Evolutionary conservation across 1,284 basidiomycete genomes (phyloP).

Genomic region (Ceratobasidium sp.): DNA sequence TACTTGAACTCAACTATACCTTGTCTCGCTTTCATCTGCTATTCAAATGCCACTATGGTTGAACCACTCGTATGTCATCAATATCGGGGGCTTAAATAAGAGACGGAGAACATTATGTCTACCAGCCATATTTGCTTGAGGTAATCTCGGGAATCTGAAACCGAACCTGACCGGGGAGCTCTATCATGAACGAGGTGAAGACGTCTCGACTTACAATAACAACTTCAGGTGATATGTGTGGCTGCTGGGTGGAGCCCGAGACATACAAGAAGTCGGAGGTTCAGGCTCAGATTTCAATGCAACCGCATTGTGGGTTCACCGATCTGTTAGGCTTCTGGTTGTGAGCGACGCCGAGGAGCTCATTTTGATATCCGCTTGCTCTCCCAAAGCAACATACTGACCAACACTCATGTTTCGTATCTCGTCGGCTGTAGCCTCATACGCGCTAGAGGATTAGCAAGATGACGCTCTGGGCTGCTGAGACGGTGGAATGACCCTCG

Average conservation of each 20-base stretch:
- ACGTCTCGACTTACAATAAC: not conserved
- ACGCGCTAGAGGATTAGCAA: too few relatives aligned
- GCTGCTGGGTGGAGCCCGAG: slow-evolving; percentile 10
- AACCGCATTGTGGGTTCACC: too few relatives aligned
- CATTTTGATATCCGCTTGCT: too few relatives aligned
- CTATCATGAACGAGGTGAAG: not conserved
- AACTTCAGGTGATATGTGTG: not conserved
- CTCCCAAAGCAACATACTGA: too few relatives aligned
- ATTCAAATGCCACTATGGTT: too few relatives aligned
- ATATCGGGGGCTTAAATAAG: not conserved
- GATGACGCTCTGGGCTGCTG: too few relatives aligned
- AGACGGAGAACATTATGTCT: not conserved
- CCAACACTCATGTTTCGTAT: not conserved
- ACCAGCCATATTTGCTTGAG: not conserved
- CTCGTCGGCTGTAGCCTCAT: too few relatives aligned
- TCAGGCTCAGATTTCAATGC: slow-evolving; percentile 25
- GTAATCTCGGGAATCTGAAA: slow-evolving; percentile 15
- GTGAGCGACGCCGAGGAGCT: too few relatives aligned
- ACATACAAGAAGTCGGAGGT: slow-evolving; percentile 1
- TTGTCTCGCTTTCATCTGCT: too few relatives aligned
- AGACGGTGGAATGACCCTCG: not conserved
- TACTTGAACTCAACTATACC: too few relatives aligned
- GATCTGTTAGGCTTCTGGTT: too few relatives aligned
- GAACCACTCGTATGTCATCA: not conserved
- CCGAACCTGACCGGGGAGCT: slow-evolving; percentile 14